phyloP scores from a whole-genome alignment of 2,329 filamentous ascomycete genomes.

The Sporothrix phasma region DNA sequence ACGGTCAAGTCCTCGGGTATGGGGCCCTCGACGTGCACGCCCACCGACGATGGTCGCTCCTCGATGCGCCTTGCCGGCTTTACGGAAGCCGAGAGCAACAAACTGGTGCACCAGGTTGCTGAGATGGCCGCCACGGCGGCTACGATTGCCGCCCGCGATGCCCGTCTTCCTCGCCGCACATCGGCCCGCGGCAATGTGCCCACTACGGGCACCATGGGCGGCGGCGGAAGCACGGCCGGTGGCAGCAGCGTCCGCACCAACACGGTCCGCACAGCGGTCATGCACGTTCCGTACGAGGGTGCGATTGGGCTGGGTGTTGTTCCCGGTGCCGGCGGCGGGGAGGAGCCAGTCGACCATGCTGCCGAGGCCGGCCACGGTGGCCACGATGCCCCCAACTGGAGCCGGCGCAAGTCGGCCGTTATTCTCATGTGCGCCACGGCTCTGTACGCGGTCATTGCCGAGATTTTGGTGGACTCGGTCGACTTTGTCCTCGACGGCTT shows the following conservation, averaged over 20 bases:
- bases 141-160: conserved; percentile 75
- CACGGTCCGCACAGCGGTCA: conserved; percentile 9
- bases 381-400: conserved; percentile 98
- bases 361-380: conserved; percentile 48
- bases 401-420: conserved; percentile 77
- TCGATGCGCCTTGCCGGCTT: conserved; percentile 55
- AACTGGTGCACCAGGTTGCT: conserved; percentile 74
- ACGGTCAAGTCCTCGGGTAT: conserved; percentile 17
- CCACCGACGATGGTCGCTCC: conserved; percentile 28
- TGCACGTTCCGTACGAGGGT: conserved; percentile 10
- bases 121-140: conserved; percentile 91
- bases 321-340: background rate
- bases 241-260: conserved; percentile 6
- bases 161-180: conserved; percentile 22
- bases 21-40: conserved; percentile 26
- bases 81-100: conserved; percentile 71
- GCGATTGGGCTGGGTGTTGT: conserved; percentile 13
- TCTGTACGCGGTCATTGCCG: conserved; percentile 91
- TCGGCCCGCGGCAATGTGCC: conserved; percentile 20
- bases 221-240: conserved; percentile 1
- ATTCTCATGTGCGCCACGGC: conserved; percentile 83
- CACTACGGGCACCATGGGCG: background rate
- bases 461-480: conserved; percentile 93
- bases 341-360: background rate
- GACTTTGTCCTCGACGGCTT: conserved; percentile 90